Evolutionary conservation across 176 grass and related monocot species (phyloP), one percentile per base, ranked within the genome.

Genomic region (Cenchrus fungigraminus): DNA sequence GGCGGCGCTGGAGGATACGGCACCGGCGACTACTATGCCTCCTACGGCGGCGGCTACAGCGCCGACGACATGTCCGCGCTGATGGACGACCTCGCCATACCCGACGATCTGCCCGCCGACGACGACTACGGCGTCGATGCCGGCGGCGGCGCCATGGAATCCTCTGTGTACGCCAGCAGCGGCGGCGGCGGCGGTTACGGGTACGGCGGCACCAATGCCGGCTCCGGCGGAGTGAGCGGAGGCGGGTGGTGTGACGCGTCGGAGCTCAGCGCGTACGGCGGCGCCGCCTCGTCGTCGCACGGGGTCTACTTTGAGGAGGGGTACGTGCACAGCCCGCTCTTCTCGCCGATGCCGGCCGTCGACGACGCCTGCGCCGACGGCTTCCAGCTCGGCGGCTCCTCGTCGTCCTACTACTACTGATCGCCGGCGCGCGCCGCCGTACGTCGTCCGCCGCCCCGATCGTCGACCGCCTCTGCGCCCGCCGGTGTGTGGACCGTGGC

Each of bases 271-370:
- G 51, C 82, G 19, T 90, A 92, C 66, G 78, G 78, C 49, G 45
- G 78, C 49, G 45, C 82, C 52, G 42, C 78, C 76, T 52, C 73
- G 83, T 29, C 60, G 13, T 65, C 72, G 29, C 82, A 90, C 76
- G 93, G 97, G 79, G 87, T 99, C 55, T 99, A 94, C 86, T 99
- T 99, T 78, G 97, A 99, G 57, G 97, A 99, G 77, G 97, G 94
- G 1, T 96, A 99, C 78, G 97, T 99, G 86, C 97, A 99, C 78
- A 99, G 97, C 90, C 97, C 97, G 37, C 84, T 99, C 34, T 99
- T 99, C 74, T 95, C 93, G 67, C 97, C 94, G 32, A 99, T 99
- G 97, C 97, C 97, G 0, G 43, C 97, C 50, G 86, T 55, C 22
- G 97, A 99, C 65, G 97, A 99, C 77, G 79, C 86, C 84, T 49